Base-by-base conservation (phyloP, 768 basidiomycete species). In the Amyloporia xantha region DNA sequence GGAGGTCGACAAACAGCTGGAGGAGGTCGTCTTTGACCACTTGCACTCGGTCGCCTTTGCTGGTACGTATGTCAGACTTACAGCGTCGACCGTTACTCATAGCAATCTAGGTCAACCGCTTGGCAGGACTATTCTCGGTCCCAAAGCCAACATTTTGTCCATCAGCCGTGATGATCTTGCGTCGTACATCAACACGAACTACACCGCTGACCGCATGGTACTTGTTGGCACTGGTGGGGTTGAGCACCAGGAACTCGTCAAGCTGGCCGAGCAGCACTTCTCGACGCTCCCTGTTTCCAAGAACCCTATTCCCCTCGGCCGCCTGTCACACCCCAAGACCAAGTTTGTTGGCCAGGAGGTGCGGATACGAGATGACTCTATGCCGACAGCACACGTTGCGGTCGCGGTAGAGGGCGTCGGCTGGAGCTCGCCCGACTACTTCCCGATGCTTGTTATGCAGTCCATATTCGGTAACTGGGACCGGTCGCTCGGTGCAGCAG, bases 391-490 rank as follows among this genome's bases (percentile, higher is more conserved):
- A 51, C 87, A 98, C 74, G 78, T 99, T 62, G 95, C 95, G 54
- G 86, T 99, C 60, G 91, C 96, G 25, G 93, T 98, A 40, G 94
- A 98, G 67, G 96, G 96, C 66, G 94, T 95, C 49, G 84, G 91
- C 68, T 97, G 95, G 94, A 90, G 85, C 59, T 92, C 88, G 9
- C 93, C 95, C 24, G 96, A 99, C 71, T 98, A 98, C 77, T 98
- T 91, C 83, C 91, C 94, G 53, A 95, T 99, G 94, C 83, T 97
- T 72, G 93, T 91, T 65, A 90, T 96, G 85, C 91, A 95, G 68
- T 84, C 82, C 61, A 91, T 98, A 70, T 86, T 98, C 70, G 96
- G 96, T 54, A 99, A 98, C 81, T 99, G 96, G 96, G 95, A 99
- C 66, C 83, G 96, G 58, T 89, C 87, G 41, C 82, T 98, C 59